A percentile compares a stretch with the other conserved stretches of the same genome.
These are phyloP conservation scores for Misopates orontium DNA, from an alignment of 257 asterid species.

Conservation along the genomic window DNA sequence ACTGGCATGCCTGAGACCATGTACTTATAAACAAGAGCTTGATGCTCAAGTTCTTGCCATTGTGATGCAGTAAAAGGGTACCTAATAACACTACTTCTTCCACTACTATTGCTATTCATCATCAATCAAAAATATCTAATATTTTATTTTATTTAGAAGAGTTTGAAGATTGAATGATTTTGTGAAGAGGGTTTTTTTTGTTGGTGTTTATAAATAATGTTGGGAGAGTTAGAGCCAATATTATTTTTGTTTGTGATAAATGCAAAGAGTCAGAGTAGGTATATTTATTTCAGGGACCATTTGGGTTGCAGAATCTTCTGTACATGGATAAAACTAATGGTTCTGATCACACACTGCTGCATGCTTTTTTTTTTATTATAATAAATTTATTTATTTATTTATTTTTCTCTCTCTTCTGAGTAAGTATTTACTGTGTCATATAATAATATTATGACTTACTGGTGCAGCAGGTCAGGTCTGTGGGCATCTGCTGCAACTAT, in stretches of 20 bases:
- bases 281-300: slow-evolving; percentile 85
- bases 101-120: slow-evolving; percentile 40
- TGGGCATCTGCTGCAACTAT: slow-evolving; percentile 42
- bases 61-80: slow-evolving; percentile 82
- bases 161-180: too few species aligned
- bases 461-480: slow-evolving; percentile 45
- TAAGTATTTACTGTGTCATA: slow-evolving; percentile 44
- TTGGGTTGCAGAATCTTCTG: slow-evolving; percentile 83
- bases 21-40: slow-evolving; percentile 86
- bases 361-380: slow-evolving; percentile 21
- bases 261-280: slow-evolving; percentile 39
- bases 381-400: too few species aligned
- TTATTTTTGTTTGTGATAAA: too few species aligned
- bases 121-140: too few species aligned
- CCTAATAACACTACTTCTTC: slow-evolving; percentile 36
- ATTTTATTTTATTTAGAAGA: too few species aligned
- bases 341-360: slow-evolving; percentile 3
- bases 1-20: slow-evolving; percentile 82
- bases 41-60: slow-evolving; percentile 95
- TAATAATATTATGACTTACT: slow-evolving; percentile 49
- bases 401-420: not conserved
- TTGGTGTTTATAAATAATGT: slow-evolving; percentile 2
- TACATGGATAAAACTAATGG: slow-evolving; percentile 54
- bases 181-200: not conserved
- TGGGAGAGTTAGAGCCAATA: too few species aligned